Evolutionary conservation across 371 early-diverging fungal genomes (phyloP).

Genomic region (Rhizopus arrhizus): DNA sequence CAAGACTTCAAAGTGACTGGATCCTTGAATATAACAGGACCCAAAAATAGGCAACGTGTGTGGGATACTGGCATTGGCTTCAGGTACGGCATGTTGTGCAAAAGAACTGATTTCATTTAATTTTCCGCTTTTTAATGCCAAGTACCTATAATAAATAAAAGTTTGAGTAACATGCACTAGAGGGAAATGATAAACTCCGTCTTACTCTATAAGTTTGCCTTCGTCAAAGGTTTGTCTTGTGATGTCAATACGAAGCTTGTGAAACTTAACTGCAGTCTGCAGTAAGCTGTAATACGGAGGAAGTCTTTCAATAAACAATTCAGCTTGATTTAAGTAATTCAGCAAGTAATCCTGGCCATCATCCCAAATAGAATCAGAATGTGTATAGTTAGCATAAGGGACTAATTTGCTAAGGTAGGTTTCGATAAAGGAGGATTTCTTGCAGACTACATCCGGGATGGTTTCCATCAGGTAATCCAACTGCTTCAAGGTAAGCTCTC

Average conservation of each 20-base stretch:
- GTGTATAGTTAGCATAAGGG: conserved; percentile 15
- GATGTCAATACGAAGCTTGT: conserved; percentile 30
- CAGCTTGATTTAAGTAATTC: conserved; percentile 21
- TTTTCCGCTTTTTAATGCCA: conserved; percentile 1
- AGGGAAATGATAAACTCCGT: background rate
- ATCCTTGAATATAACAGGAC: background rate
- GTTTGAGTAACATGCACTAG: background rate
- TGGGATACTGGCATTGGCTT: background rate
- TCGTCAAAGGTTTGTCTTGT: conserved; percentile 25
- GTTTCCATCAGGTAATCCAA: conserved; percentile 14
- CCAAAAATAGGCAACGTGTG: conserved; percentile 10
- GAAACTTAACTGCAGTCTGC: conserved; percentile 25
- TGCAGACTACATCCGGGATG: conserved; percentile 18
- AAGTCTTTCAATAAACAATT: conserved; percentile 26
- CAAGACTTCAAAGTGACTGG: conserved; percentile 4
- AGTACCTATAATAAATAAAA: conserved; percentile 5
- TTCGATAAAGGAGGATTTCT: conserved; percentile 8
- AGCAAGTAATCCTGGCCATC: conserved; percentile 24
- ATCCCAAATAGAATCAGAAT: conserved; percentile 27
- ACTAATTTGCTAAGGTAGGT: conserved; percentile 29
- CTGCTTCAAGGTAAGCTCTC: conserved; percentile 26
- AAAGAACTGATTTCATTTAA: background rate
- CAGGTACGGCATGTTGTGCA: background rate
- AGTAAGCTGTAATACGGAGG: conserved; percentile 19
- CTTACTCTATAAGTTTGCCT: conserved; percentile 29